Percentiles rank a stretch among this genome's conserved stretches.
phyloP scores from a whole-genome alignment of 495 filamentous ascomycete genomes.

The Podospora bellae-mahoneyi region DNA sequence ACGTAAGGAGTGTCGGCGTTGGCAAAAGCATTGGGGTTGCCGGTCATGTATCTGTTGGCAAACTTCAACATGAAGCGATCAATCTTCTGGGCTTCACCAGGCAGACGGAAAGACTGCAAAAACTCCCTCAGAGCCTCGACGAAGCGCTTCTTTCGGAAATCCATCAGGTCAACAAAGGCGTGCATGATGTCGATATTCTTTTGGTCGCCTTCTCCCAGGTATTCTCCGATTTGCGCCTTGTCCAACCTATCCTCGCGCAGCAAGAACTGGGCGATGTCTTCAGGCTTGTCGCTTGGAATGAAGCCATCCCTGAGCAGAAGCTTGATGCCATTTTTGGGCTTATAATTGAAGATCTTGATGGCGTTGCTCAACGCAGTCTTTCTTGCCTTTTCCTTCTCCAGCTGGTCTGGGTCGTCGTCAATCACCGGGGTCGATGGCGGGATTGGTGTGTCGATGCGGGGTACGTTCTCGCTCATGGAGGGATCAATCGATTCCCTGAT shows the following conservation, averaged over 20 bases:
- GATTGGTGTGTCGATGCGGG: slow-evolving; percentile 59
- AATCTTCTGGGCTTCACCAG: slow-evolving; percentile 97
- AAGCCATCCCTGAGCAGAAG: slow-evolving; percentile 77
- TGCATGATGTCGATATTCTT: slow-evolving; percentile 98
- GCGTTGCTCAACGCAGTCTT: slow-evolving; percentile 90
- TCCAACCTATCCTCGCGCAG: slow-evolving; percentile 71
- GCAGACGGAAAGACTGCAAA: slow-evolving; percentile 89
- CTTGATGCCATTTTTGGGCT: slow-evolving; percentile 92
- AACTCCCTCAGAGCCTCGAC: slow-evolving; percentile 89
- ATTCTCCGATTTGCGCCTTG: slow-evolving; percentile 91
- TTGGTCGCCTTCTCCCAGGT: slow-evolving; percentile 86
- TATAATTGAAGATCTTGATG: slow-evolving; percentile 94
- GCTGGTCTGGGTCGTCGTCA: slow-evolving; percentile 85
- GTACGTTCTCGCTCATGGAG: slow-evolving; percentile 45
- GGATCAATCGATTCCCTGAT: slow-evolving; percentile 80
- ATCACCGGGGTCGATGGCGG: slow-evolving; percentile 68
- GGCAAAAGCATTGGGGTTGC: slow-evolving; percentile 95
- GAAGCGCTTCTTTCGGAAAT: slow-evolving; percentile 89
- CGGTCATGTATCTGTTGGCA: slow-evolving; percentile 88
- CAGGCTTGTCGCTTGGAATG: slow-evolving; percentile 68
- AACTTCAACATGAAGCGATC: slow-evolving; percentile 99
- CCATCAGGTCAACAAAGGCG: slow-evolving; percentile 92
- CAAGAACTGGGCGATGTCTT: slow-evolving; percentile 84
- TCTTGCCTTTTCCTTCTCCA: slow-evolving; percentile 88
- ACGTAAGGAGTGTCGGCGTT: slow-evolving; percentile 98